phyloP scores from a whole-genome alignment of 768 basidiomycete species.

The Mycena capillaripes region DNA sequence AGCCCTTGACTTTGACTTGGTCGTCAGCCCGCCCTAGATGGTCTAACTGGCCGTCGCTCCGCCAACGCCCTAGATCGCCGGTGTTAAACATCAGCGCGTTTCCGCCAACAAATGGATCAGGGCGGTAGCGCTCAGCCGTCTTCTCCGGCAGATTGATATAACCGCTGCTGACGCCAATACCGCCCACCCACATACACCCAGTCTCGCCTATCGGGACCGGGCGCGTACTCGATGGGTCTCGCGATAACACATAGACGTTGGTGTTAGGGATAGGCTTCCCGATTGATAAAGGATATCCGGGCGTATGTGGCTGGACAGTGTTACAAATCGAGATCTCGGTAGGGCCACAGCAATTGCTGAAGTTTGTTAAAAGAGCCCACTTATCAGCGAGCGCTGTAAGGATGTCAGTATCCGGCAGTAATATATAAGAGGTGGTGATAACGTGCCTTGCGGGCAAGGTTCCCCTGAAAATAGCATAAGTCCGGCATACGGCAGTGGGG shows the following conservation, averaged over 20 bases:
- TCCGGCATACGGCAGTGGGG: not conserved
- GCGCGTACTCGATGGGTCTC: slow-evolving; percentile 46
- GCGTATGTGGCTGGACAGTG: slow-evolving; percentile 55
- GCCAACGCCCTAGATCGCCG: slow-evolving; percentile 53
- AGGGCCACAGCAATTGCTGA: slow-evolving; percentile 61
- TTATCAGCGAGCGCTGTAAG: slow-evolving; percentile 37
- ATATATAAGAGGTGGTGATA: slow-evolving; percentile 20
- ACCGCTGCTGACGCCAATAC: slow-evolving; percentile 46
- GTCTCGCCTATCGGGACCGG: slow-evolving; percentile 55
- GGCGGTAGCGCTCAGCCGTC: slow-evolving; percentile 54
- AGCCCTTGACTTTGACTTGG: slow-evolving; percentile 66
- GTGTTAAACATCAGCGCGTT: slow-evolving; percentile 63
- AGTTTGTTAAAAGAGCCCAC: slow-evolving; percentile 40
- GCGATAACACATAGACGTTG: slow-evolving; percentile 56
- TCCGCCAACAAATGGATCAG: slow-evolving; percentile 58
- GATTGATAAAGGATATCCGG: slow-evolving; percentile 53
- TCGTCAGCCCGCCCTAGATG: slow-evolving; percentile 56
- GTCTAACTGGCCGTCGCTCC: slow-evolving; percentile 47
- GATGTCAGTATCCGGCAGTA: slow-evolving; percentile 36
- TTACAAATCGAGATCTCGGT: slow-evolving; percentile 65
- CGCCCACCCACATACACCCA: slow-evolving; percentile 65
- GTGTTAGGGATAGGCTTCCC: slow-evolving; percentile 61
- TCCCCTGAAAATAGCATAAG: slow-evolving; percentile 47
- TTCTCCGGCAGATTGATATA: slow-evolving; percentile 49
- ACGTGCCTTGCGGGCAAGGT: slow-evolving; percentile 56